Percentiles rank a stretch among this genome's conserved stretches.
Evolutionary conservation across 495 filamentous ascomycete species (phyloP).

Genomic region (Tuber aestivum): DNA sequence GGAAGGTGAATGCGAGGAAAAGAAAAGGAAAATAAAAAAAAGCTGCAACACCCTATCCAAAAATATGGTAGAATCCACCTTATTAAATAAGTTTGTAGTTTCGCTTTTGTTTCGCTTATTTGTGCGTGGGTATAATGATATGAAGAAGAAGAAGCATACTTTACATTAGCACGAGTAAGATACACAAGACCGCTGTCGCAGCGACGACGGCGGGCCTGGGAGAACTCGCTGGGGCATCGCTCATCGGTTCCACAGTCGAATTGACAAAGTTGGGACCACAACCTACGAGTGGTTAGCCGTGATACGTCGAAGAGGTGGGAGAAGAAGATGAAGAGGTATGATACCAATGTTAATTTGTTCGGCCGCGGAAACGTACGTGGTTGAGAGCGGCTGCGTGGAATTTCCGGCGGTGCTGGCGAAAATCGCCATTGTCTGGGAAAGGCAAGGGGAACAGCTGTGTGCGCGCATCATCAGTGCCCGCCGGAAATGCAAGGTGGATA

Average conservation of each 20-base stretch:
- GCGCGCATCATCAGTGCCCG: conserved; percentile 9
- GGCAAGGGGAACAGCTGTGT: conserved; percentile 57
- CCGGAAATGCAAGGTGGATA: not conserved
- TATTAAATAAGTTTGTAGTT: not conserved
- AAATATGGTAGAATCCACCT: not conserved
- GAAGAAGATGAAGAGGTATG: not conserved
- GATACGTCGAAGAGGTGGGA: not conserved
- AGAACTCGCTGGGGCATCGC: not conserved
- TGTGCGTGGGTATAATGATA: not conserved
- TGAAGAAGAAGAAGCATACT: not conserved
- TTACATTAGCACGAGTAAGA: not conserved
- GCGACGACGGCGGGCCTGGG: not conserved
- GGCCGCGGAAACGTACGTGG: conserved; percentile 59
- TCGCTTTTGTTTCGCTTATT: not conserved
- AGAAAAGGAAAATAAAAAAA: not conserved
- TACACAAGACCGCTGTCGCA: not conserved
- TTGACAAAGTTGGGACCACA: conserved; percentile 33
- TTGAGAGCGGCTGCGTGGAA: conserved; percentile 52
- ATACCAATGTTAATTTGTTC: conserved; percentile 54
- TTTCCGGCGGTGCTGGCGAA: conserved; percentile 59
- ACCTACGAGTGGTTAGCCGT: conserved; percentile 19
- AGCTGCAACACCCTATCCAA: not conserved
- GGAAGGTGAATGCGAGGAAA: too few species aligned
- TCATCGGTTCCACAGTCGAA: conserved; percentile 13
- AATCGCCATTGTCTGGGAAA: conserved; percentile 63